Base-by-base conservation (phyloP, 75 land plant species). In the Gnetum montanum region DNA sequence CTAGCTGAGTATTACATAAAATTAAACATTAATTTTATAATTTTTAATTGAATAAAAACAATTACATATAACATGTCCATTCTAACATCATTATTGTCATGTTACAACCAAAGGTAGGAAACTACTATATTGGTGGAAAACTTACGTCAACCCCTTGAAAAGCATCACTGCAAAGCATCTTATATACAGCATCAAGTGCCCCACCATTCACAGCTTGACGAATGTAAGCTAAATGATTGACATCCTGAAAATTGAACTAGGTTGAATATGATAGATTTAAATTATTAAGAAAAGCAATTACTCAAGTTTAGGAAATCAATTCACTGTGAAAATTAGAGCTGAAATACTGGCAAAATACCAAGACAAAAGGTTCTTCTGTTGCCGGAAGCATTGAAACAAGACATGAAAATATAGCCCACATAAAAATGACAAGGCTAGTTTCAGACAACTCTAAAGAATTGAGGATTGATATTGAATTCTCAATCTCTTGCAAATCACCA, bases 331-430 rank as follows among this genome's bases (percentile, higher is more conserved):
- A 66, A 51, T 33, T 25, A 4, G 37, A 34, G 16, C 34, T 2
- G 19, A 44, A 11, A 27, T 0, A 54, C 23, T n/a, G 4, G 8
- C n/a, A 66, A 29, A 30, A 18, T 68, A 83, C 97, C 79, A 67
- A 35, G 8, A 77, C 55, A 10, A 54, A 36, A 47, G 46, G 54
- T 19, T 80, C 68, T 46, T 75, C 59, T 30, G 56, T 54, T 15
- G 71, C 69, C 23, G 96, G 85, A 54, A 90, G 92, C 28, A 83
- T 86, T 29, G 73, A 72, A 31, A 84, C 49, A 26, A 95, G 75
- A 53, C 86, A 86, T 25, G 79, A 61, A 59, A 90, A 81, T 11
- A 83, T 83, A 59, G 86, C 97, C 99, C 97, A 95, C 33, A 85
- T 63, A 59, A 95, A 73, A 16, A 90, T 29, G 31, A 95, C 53